A percentile compares a stretch with the other conserved stretches of the same genome.
Conservation (phyloP, 345 rosid genomes). For the Moricandia moricandioides region DNA sequence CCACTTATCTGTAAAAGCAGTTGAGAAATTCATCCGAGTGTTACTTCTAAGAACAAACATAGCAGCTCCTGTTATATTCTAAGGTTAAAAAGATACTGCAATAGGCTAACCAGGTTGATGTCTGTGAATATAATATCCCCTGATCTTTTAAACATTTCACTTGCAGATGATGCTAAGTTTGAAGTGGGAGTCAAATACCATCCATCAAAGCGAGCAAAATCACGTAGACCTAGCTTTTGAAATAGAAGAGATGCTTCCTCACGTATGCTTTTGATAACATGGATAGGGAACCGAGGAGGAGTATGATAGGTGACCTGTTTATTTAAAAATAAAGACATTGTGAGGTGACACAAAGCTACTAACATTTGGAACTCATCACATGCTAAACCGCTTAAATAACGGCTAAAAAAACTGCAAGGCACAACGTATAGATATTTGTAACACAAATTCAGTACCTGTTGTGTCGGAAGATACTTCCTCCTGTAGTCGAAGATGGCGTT, state of each 20-base stretch:
- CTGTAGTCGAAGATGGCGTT: constrained; percentile 87
- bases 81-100: constrained; percentile 8
- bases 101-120: constrained; percentile 73
- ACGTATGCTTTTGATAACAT: constrained; percentile 63
- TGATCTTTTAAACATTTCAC: constrained; percentile 45
- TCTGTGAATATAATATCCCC: constrained; percentile 70
- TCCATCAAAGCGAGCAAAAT: constrained; percentile 95
- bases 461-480: constrained; percentile 93
- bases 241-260: constrained; percentile 84
- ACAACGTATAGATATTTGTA: neutral
- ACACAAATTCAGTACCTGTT: constrained; percentile 52
- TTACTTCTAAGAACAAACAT: constrained; percentile 8
- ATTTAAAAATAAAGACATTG: neutral
- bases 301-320: constrained; percentile 90
- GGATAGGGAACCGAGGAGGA: constrained; percentile 85
- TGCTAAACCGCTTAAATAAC: neutral
- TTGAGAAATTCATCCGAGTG: neutral
- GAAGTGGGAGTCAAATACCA: constrained; percentile 73
- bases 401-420: neutral
- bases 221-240: constrained; percentile 65
- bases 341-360: neutral
- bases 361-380: constrained; percentile 12
- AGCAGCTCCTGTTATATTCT: neutral
- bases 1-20: constrained; percentile 76
- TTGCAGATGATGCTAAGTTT: constrained; percentile 41